Percentiles rank a stretch among this genome's conserved stretches.
phyloP scores from a whole-genome alignment of 768 basidiomycete species.

The Podaxis pistillaris region DNA sequence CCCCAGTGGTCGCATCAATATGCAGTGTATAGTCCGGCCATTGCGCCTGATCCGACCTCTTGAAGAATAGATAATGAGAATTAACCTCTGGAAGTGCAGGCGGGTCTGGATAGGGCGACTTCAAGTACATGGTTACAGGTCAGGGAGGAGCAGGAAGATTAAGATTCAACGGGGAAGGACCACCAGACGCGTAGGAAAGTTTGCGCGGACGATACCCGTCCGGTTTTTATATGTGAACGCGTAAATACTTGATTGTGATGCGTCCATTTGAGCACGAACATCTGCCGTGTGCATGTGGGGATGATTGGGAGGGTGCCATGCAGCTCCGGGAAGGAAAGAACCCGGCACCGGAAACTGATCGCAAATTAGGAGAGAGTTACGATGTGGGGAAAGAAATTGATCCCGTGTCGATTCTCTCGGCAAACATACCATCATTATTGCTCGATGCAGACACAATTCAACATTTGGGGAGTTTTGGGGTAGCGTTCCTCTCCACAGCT shows the following conservation, averaged over 20 bases:
- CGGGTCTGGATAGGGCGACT: slow-evolving; percentile 54
- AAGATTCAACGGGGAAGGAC: not conserved
- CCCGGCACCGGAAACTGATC: not conserved
- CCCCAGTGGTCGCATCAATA: slow-evolving; percentile 54
- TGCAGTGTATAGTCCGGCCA: slow-evolving; percentile 58
- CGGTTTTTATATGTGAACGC: not conserved
- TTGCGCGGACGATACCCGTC: not conserved
- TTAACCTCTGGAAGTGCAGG: slow-evolving; percentile 52
- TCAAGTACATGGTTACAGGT: slow-evolving; percentile 44
- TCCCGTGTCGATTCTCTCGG: not conserved
- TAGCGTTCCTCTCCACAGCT: not conserved
- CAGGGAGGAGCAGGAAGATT: not conserved
- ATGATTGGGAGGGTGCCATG: not conserved
- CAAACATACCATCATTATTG: not conserved
- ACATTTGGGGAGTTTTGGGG: not conserved
- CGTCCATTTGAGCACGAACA: not conserved
- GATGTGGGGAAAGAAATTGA: not conserved
- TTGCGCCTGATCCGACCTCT: slow-evolving; percentile 49
- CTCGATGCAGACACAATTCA: not conserved
- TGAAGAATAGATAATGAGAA: slow-evolving; percentile 52
- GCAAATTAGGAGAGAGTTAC: not conserved
- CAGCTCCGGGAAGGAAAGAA: not conserved
- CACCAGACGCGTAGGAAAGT: not conserved
- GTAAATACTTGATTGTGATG: not conserved
- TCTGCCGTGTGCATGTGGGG: not conserved